Conservation (phyloP, 78 protist genomes). For the Ministeria vibrans region DNA sequence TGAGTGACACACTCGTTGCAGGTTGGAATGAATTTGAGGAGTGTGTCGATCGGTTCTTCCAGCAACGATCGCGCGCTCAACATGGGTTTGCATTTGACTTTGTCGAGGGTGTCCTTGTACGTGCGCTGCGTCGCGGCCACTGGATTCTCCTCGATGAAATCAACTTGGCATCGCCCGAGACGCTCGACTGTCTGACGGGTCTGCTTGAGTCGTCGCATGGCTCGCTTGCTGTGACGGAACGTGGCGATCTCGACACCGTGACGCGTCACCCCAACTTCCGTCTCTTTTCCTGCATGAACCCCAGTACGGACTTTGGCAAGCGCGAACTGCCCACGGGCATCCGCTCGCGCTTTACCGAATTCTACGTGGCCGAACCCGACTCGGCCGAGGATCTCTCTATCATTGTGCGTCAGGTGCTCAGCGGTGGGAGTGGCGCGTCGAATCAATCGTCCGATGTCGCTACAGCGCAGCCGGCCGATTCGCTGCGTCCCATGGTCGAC, state of each 20-base stretch:
- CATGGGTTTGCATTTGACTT: constrained; percentile 78
- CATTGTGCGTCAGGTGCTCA: no score
- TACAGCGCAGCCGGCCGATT: background rate
- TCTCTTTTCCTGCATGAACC: constrained; percentile 98
- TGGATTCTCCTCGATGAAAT: constrained; percentile 99
- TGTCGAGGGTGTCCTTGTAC: constrained; percentile 87
- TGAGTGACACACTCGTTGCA: background rate
- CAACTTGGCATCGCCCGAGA: constrained; percentile 94
- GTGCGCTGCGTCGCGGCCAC: constrained; percentile 83
- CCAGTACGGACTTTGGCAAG: constrained; percentile 98
- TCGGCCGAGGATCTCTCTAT: constrained; percentile 59
- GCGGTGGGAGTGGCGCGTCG: no score
- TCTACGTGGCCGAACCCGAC: constrained; percentile 83
- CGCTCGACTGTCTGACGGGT: constrained; percentile 76
- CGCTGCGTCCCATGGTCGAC: constrained; percentile 49
- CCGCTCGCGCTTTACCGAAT: constrained; percentile 83
- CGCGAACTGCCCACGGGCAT: constrained; percentile 86
- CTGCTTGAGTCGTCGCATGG: constrained; percentile 69
- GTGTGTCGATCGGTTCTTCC: constrained; percentile 17
- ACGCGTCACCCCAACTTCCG: constrained; percentile 89
- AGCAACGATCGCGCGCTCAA: constrained; percentile 34
- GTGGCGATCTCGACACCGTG: constrained; percentile 78
- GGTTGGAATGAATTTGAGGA: constrained; percentile 42
- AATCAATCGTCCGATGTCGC: background rate
- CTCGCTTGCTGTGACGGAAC: constrained; percentile 79